These are phyloP conservation scores for Chaetomium globosum DNA, from an alignment of 2,329 filamentous ascomycete species.

Conservation along the genomic window DNA sequence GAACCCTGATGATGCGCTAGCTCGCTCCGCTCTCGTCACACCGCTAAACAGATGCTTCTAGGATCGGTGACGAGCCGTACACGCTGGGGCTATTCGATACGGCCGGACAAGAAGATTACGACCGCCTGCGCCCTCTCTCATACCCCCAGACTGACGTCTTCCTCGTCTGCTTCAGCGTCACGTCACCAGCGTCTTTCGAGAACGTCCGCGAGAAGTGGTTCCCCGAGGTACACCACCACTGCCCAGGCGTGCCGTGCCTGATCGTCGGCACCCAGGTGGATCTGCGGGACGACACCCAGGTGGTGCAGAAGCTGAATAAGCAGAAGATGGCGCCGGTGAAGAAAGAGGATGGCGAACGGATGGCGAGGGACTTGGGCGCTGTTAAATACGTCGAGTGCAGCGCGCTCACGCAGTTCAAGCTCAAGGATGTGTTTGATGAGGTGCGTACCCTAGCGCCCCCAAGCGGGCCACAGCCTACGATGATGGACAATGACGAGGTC, in stretches of 20 bases:
- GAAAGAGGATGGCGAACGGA: constrained; percentile 89
- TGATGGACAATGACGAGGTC: constrained; percentile 13
- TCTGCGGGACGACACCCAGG: constrained; percentile 83
- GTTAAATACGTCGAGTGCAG: constrained; percentile 99
- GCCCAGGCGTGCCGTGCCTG: constrained; percentile 93
- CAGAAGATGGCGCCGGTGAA: constrained; percentile 94
- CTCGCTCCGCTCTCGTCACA: constrained; percentile 14
- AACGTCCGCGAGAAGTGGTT: constrained; percentile 99
- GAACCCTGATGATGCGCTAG: constrained; percentile 18
- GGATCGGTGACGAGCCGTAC: constrained; percentile 99
- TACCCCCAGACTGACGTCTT: constrained; percentile 99
- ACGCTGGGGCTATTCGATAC: constrained; percentile 98
- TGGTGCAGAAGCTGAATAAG: constrained; percentile 87
- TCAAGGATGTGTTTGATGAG: constrained; percentile 99
- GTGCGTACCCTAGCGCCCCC: constrained; percentile 53
- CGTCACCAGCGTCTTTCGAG: constrained; percentile 95
- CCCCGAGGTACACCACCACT: constrained; percentile 97
- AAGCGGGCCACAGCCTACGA: not conserved
- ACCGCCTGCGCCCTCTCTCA: constrained; percentile 90
- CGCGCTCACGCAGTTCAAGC: constrained; percentile 94
- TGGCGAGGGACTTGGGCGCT: constrained; percentile 96
- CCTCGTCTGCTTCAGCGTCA: constrained; percentile 98
- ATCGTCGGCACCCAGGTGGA: constrained; percentile 98
- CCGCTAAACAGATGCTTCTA: constrained; percentile 45
- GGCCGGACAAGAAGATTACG: constrained; percentile 98